Conservation (phyloP, 352 stramenopile genomes). For the Phytopythium cucurbitacearum region DNA sequence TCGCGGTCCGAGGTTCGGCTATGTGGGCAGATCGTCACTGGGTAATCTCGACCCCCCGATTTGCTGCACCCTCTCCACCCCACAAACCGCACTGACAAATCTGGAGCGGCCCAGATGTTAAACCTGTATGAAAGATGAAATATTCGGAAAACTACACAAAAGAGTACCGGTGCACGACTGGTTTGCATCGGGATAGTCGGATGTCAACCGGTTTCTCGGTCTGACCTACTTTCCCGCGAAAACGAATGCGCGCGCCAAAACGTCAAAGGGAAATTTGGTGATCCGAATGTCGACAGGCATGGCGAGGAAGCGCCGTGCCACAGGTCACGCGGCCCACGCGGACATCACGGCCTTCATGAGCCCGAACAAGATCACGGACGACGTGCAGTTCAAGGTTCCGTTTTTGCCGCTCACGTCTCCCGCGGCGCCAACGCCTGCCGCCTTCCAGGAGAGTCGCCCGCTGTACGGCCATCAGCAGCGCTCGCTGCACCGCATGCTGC, state of each 20-base stretch:
- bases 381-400: slow-evolving; percentile 79
- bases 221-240: too few species aligned
- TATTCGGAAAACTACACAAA: too few species aligned
- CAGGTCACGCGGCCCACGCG: slow-evolving; percentile 22
- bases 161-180: too few species aligned
- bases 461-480: slow-evolving; percentile 81
- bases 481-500: slow-evolving; percentile 79
- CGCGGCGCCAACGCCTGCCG: slow-evolving; percentile 46
- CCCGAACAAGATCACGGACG: slow-evolving; percentile 32
- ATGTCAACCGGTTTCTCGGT: too few species aligned
- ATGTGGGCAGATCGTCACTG: too few species aligned
- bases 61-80: not conserved
- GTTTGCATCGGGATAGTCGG: too few species aligned
- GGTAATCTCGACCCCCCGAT: not conserved
- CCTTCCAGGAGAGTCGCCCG: slow-evolving; percentile 41
- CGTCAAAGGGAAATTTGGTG: too few species aligned
- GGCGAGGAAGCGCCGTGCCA: slow-evolving; percentile 7
- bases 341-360: slow-evolving; percentile 58
- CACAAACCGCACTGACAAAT: not conserved
- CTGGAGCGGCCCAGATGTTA: not conserved
- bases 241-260: too few species aligned
- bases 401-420: slow-evolving; percentile 76
- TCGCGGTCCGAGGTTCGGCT: too few species aligned
- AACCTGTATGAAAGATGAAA: too few species aligned
- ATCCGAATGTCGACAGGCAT: not conserved